Conservation (phyloP, 2,329 filamentous ascomycete species). For the Fusarium longipes region DNA sequence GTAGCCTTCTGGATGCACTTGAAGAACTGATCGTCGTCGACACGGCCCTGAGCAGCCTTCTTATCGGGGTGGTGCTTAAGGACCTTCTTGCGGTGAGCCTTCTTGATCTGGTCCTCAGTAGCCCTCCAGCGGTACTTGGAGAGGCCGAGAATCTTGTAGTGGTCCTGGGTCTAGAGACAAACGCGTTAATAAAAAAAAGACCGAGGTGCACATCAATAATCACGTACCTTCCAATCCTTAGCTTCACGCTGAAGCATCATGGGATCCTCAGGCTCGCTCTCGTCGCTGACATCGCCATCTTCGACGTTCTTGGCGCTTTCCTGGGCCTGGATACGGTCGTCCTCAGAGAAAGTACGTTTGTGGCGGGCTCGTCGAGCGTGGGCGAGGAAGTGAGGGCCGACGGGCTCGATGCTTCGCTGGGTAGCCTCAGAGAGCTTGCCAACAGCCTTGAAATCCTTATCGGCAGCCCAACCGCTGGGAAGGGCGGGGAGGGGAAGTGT, state of each 20-base stretch:
- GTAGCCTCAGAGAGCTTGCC: constrained; percentile 80
- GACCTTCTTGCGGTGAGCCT: constrained; percentile 99
- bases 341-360: constrained; percentile 97
- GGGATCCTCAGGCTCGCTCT: constrained; percentile 93
- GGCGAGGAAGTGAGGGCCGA: constrained; percentile 97
- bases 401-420: constrained; percentile 91
- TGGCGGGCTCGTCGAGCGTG: constrained; percentile 95
- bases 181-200: not conserved
- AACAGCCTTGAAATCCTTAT: constrained; percentile 91
- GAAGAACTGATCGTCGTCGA: constrained; percentile 98
- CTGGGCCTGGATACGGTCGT: constrained; percentile 96
- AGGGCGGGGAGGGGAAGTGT: constrained; percentile 78
- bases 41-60: constrained; percentile 88
- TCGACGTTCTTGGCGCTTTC: constrained; percentile 96
- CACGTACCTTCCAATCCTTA: constrained; percentile 96
- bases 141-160: constrained; percentile 95
- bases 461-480: constrained; percentile 82
- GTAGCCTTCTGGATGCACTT: constrained; percentile 99
- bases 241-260: constrained; percentile 92
- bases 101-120: constrained; percentile 98
- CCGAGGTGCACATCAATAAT: not conserved
- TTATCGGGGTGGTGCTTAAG: constrained; percentile 99
- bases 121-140: constrained; percentile 92
- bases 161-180: constrained; percentile 80
- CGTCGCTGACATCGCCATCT: constrained; percentile 87